phyloP scores from a whole-genome alignment of 2,329 filamentous ascomycete genomes.

The Hypomyces perniciosus region DNA sequence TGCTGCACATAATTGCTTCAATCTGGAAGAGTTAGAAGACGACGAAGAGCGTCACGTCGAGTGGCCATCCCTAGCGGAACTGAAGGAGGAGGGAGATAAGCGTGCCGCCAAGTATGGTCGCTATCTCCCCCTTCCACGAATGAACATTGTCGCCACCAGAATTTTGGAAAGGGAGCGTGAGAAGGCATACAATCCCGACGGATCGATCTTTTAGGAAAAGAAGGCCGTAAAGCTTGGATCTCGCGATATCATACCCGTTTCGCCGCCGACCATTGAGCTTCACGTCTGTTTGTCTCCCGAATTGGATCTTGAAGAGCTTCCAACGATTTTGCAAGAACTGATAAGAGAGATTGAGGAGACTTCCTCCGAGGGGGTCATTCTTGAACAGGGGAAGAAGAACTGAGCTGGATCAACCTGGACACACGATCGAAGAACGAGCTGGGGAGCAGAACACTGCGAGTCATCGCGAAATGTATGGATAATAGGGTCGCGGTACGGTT shows the following conservation, averaged over 20 bases:
- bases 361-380: slow-evolving; percentile 6
- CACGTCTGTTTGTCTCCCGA: not conserved
- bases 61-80: slow-evolving; percentile 32
- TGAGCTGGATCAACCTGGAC: too few species aligned
- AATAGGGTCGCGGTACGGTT: too few species aligned
- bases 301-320: slow-evolving; percentile 3
- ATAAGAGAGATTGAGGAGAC: slow-evolving; percentile 12
- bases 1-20: slow-evolving; percentile 28
- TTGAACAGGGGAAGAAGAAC: slow-evolving; percentile 5
- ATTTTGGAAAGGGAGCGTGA: slow-evolving; percentile 8
- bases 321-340: slow-evolving; percentile 3
- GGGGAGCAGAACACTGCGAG: too few species aligned
- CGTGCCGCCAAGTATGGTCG: slow-evolving; percentile 20
- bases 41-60: slow-evolving; percentile 16
- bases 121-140: slow-evolving; percentile 28
- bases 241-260: slow-evolving; percentile 19
- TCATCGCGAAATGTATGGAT: too few species aligned
- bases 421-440: too few species aligned
- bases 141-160: slow-evolving; percentile 16
- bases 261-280: not conserved
- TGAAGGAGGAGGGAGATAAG: slow-evolving; percentile 31
- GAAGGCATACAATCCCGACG: slow-evolving; percentile 17
- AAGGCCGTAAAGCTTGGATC: slow-evolving; percentile 20
- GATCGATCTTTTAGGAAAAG: slow-evolving; percentile 22
- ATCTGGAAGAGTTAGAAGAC: slow-evolving; percentile 15